phyloP scores from a whole-genome alignment of 2,329 filamentous ascomycete species.

The Phaeosphaeria sp. region DNA sequence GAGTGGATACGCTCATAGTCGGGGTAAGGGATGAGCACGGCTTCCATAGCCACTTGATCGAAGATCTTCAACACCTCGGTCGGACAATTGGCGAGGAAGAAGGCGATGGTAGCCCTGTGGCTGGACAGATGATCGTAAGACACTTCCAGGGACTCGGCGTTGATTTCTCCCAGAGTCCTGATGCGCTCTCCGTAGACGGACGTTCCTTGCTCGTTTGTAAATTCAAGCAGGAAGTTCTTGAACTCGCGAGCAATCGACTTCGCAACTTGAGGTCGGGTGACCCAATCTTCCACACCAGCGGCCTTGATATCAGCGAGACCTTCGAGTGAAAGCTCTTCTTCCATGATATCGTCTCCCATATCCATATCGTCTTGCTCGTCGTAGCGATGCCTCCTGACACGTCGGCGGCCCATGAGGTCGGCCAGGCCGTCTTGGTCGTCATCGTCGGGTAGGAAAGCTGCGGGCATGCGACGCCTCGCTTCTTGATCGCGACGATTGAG shows the following conservation, averaged over 20 bases:
- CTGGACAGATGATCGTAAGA: conserved; percentile 92
- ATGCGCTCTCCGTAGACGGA: conserved; percentile 97
- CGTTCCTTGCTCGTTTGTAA: conserved; percentile 84
- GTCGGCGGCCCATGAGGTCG: conserved; percentile 84
- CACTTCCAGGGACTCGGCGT: conserved; percentile 94
- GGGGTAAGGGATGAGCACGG: conserved; percentile 92
- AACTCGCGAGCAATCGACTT: conserved; percentile 95
- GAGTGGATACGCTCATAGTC: conserved; percentile 98
- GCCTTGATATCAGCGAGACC: conserved; percentile 93
- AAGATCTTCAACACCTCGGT: conserved; percentile 96
- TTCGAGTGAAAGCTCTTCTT: conserved; percentile 91
- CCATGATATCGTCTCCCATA: conserved; percentile 92
- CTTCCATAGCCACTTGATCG: conserved; percentile 95
- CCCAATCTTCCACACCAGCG: conserved; percentile 92
- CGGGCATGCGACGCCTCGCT: conserved; percentile 70
- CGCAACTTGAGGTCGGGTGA: conserved; percentile 87
- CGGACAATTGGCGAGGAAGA: conserved; percentile 94
- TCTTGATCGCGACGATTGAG: conserved; percentile 78
- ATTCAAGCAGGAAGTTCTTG: conserved; percentile 95
- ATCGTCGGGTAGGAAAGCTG: conserved; percentile 78
- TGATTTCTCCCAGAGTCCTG: conserved; percentile 93
- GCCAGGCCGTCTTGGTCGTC: conserved; percentile 85
- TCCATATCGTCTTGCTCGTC: conserved; percentile 93
- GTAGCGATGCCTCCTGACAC: conserved; percentile 85
- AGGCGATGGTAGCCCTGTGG: conserved; percentile 91